Evolutionary conservation across 495 filamentous ascomycete species (phyloP), one percentile per base, ranked within the genome.

Genomic region (Aspergillus wentii): DNA sequence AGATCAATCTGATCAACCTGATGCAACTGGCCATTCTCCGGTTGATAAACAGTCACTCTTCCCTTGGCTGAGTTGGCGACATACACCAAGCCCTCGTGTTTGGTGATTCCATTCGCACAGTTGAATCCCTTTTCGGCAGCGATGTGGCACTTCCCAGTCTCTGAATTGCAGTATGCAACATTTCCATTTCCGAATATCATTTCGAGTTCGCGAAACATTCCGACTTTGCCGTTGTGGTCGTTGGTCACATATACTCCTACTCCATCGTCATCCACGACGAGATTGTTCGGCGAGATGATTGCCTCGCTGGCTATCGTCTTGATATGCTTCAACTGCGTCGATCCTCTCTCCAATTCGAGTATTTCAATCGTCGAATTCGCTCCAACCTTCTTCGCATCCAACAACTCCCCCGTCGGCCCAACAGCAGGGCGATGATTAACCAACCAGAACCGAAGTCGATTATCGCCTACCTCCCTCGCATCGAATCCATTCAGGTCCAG

Each of bases 381-480:
- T 15, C 63, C 63, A 4, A 57, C 30, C 9, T 10, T 21, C 8
- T 20, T 39, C 6, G 54, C 40, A 38, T 67, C 55, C 2, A 66
- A 40, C 0, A 47, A 16, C 15, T 57, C 44, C 9, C 60, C 61
- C 10, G 57, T 61, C 1, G 31, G 25, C 15, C 59, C 54, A 33
- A 68, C 49, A 0, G 66, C 54, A 2, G 64, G 63, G 1, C 59
- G 49, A 35, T 67, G 56, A 31, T 71, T 68, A 38, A 68, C 50
- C 17, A 68, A 29, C 47, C 62, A 60, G 33, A 68, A 61, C 1
- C 48, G 49, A 16, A 59, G 40, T 10, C 28, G 38, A 7, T 46
- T 3, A 7, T 30, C 37, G 10, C 33, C 42, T 15, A 49, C 35
- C 9, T 18, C 33, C 17, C 35, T 21, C 13, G 52, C 46, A 33